Evolutionary conservation across 2,329 filamentous ascomycete genomes (phyloP), one percentile per base, ranked within the genome.

Genomic region (Lomentospora prolificans): DNA sequence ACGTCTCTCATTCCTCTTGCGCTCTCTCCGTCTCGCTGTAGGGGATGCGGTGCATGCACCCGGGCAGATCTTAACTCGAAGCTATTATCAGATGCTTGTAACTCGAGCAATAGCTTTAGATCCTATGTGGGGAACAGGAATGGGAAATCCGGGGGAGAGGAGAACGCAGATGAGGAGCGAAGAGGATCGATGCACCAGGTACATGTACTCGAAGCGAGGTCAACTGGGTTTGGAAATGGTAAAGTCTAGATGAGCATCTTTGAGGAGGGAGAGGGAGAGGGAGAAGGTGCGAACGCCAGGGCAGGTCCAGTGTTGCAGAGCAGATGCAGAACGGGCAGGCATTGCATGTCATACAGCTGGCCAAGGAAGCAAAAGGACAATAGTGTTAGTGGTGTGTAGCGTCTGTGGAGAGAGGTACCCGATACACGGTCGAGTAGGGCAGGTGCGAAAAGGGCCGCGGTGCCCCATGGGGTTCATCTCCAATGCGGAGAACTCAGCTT

Each of bases 381-480:
- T 33, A 12, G 30, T 19, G 41, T 24, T 12, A 9, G 41, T 46
- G 41, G 41, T 33, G 30, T 33, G 30, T 33, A 12, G 6, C 7
- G 19, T 22, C 14, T 46, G 41, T 46, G 41, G 41, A 22, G 41
- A 46, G 41, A 46, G 41, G 41, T 46, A 46, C 17, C 41, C 41
- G 41, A 17, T 46, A 22, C 41, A 17, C 17, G 41, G 41, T 19
- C 9, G 14, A 8, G 14, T 22, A n/a, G 22, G 41, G n/a, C 41
- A 19, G 30, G 30, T 33, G 30, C 30, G 14, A 46, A 46, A 46
- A 17, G 14, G 41, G 19, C 33, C 33, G 33, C 10, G 51, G 22
- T 41, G 19, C 51, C 51, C 51, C 51, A 53, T 53, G 51, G 51
- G 51, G 51, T 53, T 53, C 51, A 53, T 53, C 51, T 53, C 51